Evolutionary conservation across 2,329 filamentous ascomycete genomes (phyloP).

Genomic region (Colletotrichum sp.): DNA sequence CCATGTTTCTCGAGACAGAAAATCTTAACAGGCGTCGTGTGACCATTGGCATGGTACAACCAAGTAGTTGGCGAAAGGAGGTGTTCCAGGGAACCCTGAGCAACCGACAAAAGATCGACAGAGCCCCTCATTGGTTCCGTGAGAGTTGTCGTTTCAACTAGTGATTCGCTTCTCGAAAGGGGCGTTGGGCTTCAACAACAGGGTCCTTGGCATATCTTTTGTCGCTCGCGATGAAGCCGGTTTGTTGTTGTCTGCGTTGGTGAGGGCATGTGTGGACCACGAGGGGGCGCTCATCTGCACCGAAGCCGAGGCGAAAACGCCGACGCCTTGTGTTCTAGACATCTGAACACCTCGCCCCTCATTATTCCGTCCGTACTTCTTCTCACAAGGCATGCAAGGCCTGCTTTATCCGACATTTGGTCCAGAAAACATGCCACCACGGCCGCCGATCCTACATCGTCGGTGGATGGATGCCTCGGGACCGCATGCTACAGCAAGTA

Average conservation of each 20-base stretch:
- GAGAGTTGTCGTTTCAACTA: neutral
- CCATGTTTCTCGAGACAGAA: neutral
- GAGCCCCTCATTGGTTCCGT: neutral
- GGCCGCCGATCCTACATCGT: neutral
- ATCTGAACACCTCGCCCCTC: neutral
- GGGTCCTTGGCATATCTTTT: neutral
- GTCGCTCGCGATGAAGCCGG: neutral
- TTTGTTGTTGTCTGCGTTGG: neutral
- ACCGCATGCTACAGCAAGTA: neutral
- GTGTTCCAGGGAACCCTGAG: neutral
- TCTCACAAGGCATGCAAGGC: neutral
- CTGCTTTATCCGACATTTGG: neutral
- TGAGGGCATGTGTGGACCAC: neutral
- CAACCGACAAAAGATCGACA: neutral
- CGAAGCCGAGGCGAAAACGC: neutral
- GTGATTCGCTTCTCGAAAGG: neutral
- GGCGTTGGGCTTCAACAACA: neutral
- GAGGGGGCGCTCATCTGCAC: neutral
- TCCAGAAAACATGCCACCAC: neutral
- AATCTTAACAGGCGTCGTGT: neutral
- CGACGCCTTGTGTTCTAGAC: neutral
- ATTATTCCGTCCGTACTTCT: neutral
- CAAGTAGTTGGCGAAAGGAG: neutral
- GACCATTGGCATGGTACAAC: accelerated
- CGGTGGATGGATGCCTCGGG: neutral